Conservation (phyloP, 2,329 filamentous ascomycete species). For the Magnaporthiopsis rhizophila region DNA sequence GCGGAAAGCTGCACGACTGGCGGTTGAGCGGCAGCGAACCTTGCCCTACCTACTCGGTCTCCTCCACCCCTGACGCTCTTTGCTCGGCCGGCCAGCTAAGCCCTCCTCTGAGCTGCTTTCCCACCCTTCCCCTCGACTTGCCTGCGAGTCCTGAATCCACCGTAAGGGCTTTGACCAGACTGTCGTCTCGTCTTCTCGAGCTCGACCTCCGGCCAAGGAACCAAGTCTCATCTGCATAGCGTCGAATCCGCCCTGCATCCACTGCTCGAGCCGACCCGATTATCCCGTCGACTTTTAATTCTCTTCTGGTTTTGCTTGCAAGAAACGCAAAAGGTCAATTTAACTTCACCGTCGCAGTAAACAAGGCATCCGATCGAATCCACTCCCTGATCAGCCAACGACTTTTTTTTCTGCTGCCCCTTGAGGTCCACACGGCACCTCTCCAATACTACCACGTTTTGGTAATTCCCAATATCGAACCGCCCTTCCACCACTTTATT, state of each 20-base stretch:
- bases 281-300: slow-evolving; percentile 1
- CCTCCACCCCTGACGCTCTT: neutral
- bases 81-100: neutral
- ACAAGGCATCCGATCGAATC: neutral
- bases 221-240: neutral
- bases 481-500: neutral
- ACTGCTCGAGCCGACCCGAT: neutral
- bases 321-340: neutral
- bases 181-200: neutral
- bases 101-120: neutral
- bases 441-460: neutral
- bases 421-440: slow-evolving; percentile 4
- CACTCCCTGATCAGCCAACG: slow-evolving; percentile 2
- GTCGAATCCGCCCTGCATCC: neutral
- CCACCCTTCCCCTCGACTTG: neutral
- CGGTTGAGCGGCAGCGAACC: neutral
- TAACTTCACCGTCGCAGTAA: neutral
- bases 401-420: neutral
- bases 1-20: neutral
- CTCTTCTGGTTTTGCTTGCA: neutral
- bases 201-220: neutral
- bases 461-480: neutral
- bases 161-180: neutral
- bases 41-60: neutral
- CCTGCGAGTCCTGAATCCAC: neutral